phyloP scores from a whole-genome alignment of 1,284 basidiomycete genomes.

The Sanghuangporus weigelae region DNA sequence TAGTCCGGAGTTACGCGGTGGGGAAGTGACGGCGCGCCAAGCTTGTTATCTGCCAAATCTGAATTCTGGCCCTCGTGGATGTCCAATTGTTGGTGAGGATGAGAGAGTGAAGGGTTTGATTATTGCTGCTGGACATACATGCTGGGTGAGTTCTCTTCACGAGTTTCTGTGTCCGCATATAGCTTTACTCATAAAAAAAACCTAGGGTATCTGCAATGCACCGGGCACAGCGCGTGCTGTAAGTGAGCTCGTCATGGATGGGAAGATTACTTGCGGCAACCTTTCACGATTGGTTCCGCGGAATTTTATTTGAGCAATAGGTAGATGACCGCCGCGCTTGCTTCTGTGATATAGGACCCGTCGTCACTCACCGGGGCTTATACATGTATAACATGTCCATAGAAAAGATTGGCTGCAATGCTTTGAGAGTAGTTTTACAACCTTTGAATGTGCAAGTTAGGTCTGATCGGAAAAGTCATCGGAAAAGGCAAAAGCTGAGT shows the following conservation, averaged over 20 bases:
- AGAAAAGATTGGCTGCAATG: no score
- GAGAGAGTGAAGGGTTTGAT: constrained; percentile 47
- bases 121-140: constrained; percentile 65
- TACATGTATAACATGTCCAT: no score
- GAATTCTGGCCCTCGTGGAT: constrained; percentile 32
- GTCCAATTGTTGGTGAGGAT: constrained; percentile 59
- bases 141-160: constrained; percentile 42
- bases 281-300: constrained; percentile 43
- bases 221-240: constrained; percentile 61
- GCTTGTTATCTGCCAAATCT: constrained; percentile 67
- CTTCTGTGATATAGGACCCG: not conserved
- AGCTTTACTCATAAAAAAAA: not conserved
- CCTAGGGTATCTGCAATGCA: constrained; percentile 66
- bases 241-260: constrained; percentile 54
- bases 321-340: not conserved
- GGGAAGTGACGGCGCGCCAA: constrained; percentile 48
- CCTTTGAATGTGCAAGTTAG: no score
- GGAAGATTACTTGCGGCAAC: constrained; percentile 45
- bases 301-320: constrained; percentile 32
- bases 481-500: no score
- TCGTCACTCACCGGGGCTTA: no score
- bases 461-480: no score
- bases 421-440: no score
- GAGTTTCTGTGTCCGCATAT: not conserved
- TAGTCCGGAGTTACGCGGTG: constrained; percentile 47